Percentiles rank a stretch among this genome's conserved stretches.
Conservation (phyloP, 352 stramenopile species). For the Phytopythium kandeliae region DNA sequence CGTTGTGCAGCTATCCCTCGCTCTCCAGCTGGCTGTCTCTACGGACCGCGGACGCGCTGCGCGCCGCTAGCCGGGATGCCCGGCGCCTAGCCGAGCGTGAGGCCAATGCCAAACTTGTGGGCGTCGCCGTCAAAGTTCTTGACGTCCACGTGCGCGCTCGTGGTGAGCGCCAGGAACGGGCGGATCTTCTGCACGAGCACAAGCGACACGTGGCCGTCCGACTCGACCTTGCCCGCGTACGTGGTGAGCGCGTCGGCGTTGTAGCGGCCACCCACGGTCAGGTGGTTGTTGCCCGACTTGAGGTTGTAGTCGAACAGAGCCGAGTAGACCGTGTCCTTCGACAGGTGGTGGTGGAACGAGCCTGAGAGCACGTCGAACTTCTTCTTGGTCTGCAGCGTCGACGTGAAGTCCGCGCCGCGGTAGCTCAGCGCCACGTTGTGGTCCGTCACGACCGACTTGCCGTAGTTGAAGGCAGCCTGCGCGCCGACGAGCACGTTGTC, state of each 20-base stretch:
- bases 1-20: not conserved
- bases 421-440: constrained; percentile 82
- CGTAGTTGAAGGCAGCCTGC: constrained; percentile 68
- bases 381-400: constrained; percentile 83
- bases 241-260: constrained; percentile 76
- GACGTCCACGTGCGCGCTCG: constrained; percentile 81
- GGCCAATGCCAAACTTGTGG: constrained; percentile 88
- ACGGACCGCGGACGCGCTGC: not conserved
- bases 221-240: constrained; percentile 84
- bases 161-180: constrained; percentile 78
- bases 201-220: constrained; percentile 82
- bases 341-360: constrained; percentile 82
- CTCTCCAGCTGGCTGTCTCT: constrained; percentile 1
- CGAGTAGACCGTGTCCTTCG: constrained; percentile 80
- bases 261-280: constrained; percentile 80
- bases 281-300: constrained; percentile 77
- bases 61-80: not conserved
- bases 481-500: constrained; percentile 75
- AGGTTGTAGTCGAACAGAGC: constrained; percentile 87
- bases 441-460: constrained; percentile 81
- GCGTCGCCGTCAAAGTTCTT: constrained; percentile 90
- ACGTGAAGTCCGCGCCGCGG: constrained; percentile 67
- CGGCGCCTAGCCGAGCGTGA: constrained; percentile 74
- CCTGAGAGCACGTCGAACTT: constrained; percentile 76
- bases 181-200: constrained; percentile 84